A percentile compares a stretch with the other conserved stretches of the same genome.
These are phyloP conservation scores for Colletotrichum shisoi DNA, from an alignment of 2,329 filamentous ascomycete genomes.

Conservation along the genomic window DNA sequence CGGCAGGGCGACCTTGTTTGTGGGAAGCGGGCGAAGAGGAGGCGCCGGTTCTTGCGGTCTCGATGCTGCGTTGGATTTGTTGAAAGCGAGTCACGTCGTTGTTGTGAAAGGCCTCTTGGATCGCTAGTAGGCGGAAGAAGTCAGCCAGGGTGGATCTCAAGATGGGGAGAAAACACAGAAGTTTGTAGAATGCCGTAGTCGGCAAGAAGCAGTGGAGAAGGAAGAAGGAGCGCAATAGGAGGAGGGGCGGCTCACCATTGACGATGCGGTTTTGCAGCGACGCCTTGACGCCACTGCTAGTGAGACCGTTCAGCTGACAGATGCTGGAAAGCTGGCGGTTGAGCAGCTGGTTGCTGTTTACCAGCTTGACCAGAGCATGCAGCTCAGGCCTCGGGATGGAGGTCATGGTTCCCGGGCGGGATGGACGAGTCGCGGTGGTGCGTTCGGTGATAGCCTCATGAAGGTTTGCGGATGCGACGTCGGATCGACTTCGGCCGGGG, in stretches of 20 bases:
- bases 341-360: slow-evolving; percentile 56
- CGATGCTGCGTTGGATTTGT: slow-evolving; percentile 55
- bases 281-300: slow-evolving; percentile 84
- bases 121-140: slow-evolving; percentile 47
- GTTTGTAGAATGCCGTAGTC: background rate
- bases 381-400: slow-evolving; percentile 54
- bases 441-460: slow-evolving; percentile 38
- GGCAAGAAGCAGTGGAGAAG: slow-evolving; percentile 31
- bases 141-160: slow-evolving; percentile 19
- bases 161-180: background rate
- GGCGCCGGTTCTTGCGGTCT: slow-evolving; percentile 39
- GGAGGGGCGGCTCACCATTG: slow-evolving; percentile 67
- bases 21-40: slow-evolving; percentile 35
- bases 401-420: slow-evolving; percentile 41
- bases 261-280: slow-evolving; percentile 81
- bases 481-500: slow-evolving; percentile 24
- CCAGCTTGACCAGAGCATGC: slow-evolving; percentile 54
- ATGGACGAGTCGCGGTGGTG: slow-evolving; percentile 24
- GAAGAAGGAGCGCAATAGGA: slow-evolving; percentile 27
- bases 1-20: slow-evolving; percentile 24
- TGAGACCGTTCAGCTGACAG: slow-evolving; percentile 75
- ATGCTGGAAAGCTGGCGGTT: slow-evolving; percentile 77
- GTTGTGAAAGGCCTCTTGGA: slow-evolving; percentile 50
- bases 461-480: slow-evolving; percentile 36
- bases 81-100: slow-evolving; percentile 54